Conservation (phyloP, 805 yeast species). For the Lachancea lanzarotensis region DNA sequence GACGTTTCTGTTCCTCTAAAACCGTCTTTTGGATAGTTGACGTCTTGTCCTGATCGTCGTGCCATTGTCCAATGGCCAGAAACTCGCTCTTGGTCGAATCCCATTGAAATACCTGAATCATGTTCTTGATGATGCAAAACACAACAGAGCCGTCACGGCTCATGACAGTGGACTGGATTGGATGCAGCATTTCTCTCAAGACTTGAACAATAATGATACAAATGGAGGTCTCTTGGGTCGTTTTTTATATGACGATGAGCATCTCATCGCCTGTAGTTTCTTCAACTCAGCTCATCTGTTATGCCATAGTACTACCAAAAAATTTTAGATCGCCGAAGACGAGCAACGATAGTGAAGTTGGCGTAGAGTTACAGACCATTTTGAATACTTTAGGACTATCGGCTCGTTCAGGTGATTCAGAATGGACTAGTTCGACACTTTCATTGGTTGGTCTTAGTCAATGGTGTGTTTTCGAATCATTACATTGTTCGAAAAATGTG, state of each 20-base stretch:
- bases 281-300: background rate
- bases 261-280: constrained; percentile 10
- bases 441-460: too few relatives aligned
- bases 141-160: constrained; percentile 41
- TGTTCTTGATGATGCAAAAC: constrained; percentile 53
- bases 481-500: too few relatives aligned
- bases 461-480: too few relatives aligned
- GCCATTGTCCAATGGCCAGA: constrained; percentile 46
- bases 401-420: too few relatives aligned
- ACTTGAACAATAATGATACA: too few relatives aligned
- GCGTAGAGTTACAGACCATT: too few relatives aligned
- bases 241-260: background rate
- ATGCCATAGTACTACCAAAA: background rate
- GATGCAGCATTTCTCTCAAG: constrained; percentile 47
- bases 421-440: too few relatives aligned
- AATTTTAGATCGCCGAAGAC: constrained; percentile 2
- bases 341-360: background rate
- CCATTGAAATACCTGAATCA: constrained; percentile 46
- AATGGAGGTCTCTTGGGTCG: too few relatives aligned
- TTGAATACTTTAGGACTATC: too few relatives aligned
- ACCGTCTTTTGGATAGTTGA: constrained; percentile 44
- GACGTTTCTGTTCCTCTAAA: constrained; percentile 34
- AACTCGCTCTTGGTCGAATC: constrained; percentile 26
- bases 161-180: constrained; percentile 53
- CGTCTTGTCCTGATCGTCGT: constrained; percentile 48